Percentiles rank a stretch among this genome's conserved stretches.
Conservation (phyloP, 805 yeast species). For the Tetrapisispora taiwanensis region DNA sequence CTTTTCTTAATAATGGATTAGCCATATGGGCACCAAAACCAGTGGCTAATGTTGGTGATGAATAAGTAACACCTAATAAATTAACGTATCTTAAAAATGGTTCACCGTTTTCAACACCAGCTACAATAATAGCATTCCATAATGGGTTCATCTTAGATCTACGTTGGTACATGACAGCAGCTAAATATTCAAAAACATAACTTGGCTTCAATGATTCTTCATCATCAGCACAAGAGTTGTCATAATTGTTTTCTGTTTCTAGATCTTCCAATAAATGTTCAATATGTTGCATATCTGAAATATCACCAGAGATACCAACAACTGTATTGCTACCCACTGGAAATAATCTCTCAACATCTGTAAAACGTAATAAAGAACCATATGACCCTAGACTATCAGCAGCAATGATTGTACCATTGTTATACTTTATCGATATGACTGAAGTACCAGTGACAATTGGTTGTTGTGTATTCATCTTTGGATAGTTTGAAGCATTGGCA, state of each 20-base stretch:
- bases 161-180: conserved; percentile 75
- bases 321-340: conserved; percentile 78
- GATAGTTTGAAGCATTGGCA: conserved; percentile 56
- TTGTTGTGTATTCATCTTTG: conserved; percentile 79
- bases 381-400: conserved; percentile 92
- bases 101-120: conserved; percentile 65
- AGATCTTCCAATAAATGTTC: conserved; percentile 67
- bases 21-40: conserved; percentile 97
- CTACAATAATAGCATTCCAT: conserved; percentile 91
- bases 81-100: conserved; percentile 83
- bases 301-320: conserved; percentile 91
- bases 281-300: conserved; percentile 83
- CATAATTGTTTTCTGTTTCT: conserved; percentile 71
- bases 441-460: conserved; percentile 97
- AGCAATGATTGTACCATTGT: conserved; percentile 85
- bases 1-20: conserved; percentile 77
- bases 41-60: conserved; percentile 83
- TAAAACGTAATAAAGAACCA: conserved; percentile 85
- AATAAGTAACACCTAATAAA: conserved; percentile 81
- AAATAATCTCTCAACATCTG: conserved; percentile 73
- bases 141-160: conserved; percentile 91
- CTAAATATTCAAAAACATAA: conserved; percentile 77
- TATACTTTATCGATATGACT: conserved; percentile 81
- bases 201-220: conserved; percentile 70
- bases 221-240: conserved; percentile 35